These are phyloP conservation scores for Aspergillus viridinutans DNA, from an alignment of 2,329 filamentous ascomycete species.

Conservation along the genomic window DNA sequence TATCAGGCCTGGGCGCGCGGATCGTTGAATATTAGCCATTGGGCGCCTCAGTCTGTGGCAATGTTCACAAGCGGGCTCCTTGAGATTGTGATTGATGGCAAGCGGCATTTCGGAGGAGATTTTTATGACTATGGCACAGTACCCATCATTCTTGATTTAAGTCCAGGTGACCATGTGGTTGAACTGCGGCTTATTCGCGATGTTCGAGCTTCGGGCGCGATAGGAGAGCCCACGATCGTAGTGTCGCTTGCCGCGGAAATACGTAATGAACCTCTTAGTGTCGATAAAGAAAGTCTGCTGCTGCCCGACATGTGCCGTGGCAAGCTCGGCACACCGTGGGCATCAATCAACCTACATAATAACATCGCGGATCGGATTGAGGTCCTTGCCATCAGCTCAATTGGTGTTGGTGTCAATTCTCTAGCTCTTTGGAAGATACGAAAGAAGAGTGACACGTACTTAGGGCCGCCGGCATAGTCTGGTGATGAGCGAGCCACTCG, in stretches of 20 bases:
- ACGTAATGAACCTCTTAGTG: slow-evolving; percentile 22
- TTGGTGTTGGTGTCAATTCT: slow-evolving; percentile 9
- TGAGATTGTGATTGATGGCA: slow-evolving; percentile 51
- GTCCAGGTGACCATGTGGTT: slow-evolving; percentile 48
- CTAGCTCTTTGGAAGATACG: neutral
- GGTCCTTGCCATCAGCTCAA: slow-evolving; percentile 16
- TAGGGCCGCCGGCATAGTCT: slow-evolving; percentile 1
- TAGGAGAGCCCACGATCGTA: slow-evolving; percentile 44
- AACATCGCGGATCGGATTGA: slow-evolving; percentile 23
- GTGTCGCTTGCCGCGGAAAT: slow-evolving; percentile 36
- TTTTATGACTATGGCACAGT: slow-evolving; percentile 50
- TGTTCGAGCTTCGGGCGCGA: slow-evolving; percentile 53
- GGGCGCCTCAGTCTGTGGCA: slow-evolving; percentile 30
- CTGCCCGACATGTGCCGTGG: slow-evolving; percentile 51
- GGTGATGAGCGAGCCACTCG: slow-evolving; percentile 14
- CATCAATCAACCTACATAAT: slow-evolving; percentile 50
- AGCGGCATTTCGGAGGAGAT: slow-evolving; percentile 55
- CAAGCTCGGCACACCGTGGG: slow-evolving; percentile 44
- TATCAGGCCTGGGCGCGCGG: slow-evolving; percentile 58
- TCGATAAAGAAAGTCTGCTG: slow-evolving; percentile 36
- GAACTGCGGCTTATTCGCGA: slow-evolving; percentile 54
- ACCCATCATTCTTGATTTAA: slow-evolving; percentile 48
- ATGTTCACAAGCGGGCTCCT: slow-evolving; percentile 48
- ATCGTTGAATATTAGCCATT: slow-evolving; percentile 37
- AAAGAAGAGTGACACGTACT: neutral